These are phyloP conservation scores for Phytophthora pini DNA, from an alignment of 352 stramenopile species.

Conservation along the genomic window DNA sequence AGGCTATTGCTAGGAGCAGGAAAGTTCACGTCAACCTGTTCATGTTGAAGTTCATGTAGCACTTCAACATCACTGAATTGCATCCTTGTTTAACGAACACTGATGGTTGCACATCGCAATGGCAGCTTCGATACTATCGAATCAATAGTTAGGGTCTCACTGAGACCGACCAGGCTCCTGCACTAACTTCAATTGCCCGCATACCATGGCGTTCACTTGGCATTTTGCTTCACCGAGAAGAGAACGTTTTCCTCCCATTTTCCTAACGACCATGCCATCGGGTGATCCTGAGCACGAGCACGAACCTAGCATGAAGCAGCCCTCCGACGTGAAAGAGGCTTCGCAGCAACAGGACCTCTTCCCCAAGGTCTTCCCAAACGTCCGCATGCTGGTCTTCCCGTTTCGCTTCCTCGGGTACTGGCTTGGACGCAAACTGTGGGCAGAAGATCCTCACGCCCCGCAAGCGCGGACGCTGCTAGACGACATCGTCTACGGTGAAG, in stretches of 20 bases:
- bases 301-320: background rate
- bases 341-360: slow-evolving; percentile 32
- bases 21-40: slow-evolving; percentile 27
- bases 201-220: slow-evolving; percentile 1
- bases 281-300: slow-evolving; percentile 15
- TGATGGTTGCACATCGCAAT: background rate
- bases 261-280: background rate
- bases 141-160: no score
- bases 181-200: slow-evolving; percentile 2
- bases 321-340: slow-evolving; percentile 3
- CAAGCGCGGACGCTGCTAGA: slow-evolving; percentile 33
- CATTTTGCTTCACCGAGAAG: slow-evolving; percentile 13
- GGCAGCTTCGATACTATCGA: no score
- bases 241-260: background rate
- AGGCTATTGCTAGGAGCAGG: slow-evolving; percentile 49
- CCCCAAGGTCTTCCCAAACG: slow-evolving; percentile 34
- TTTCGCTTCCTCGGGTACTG: slow-evolving; percentile 45
- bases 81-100: slow-evolving; percentile 10
- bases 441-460: slow-evolving; percentile 14
- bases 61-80: slow-evolving; percentile 16
- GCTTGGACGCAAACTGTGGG: slow-evolving; percentile 35
- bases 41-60: slow-evolving; percentile 12
- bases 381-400: slow-evolving; percentile 41
- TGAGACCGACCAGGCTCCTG: background rate
- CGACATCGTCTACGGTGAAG: slow-evolving; percentile 58